Conservation (phyloP, 2,329 filamentous ascomycete species). For the Talaromyces sp. region DNA sequence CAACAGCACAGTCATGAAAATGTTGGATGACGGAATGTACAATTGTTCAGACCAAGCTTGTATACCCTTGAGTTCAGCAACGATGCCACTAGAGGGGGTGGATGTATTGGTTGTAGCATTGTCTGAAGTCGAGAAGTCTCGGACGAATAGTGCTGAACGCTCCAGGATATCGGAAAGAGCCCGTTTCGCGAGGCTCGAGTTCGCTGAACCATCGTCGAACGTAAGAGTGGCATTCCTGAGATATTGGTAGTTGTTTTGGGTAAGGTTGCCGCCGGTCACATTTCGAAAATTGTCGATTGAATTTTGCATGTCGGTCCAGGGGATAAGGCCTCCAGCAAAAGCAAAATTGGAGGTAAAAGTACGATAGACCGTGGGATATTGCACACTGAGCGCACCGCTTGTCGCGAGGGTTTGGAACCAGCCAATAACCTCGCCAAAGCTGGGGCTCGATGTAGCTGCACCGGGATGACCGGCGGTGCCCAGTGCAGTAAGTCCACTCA, state of each 20-base stretch:
- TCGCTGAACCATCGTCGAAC: constrained; percentile 60
- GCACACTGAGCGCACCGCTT: constrained; percentile 93
- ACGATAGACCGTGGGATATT: constrained; percentile 81
- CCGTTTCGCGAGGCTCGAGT: constrained; percentile 54
- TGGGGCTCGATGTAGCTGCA: constrained; percentile 69
- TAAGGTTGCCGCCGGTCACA: constrained; percentile 82
- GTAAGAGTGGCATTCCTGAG: constrained; percentile 75
- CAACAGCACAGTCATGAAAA: constrained; percentile 92
- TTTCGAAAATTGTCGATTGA: constrained; percentile 81
- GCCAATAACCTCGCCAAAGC: constrained; percentile 78
- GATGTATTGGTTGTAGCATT: constrained; percentile 41
- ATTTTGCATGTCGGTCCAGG: constrained; percentile 76
- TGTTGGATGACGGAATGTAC: constrained; percentile 81
- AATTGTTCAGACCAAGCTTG: constrained; percentile 80
- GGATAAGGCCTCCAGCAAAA: constrained; percentile 81
- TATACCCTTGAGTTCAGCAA: constrained; percentile 68
- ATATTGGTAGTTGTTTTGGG: constrained; percentile 70
- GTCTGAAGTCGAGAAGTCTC: constrained; percentile 48
- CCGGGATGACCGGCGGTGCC: constrained; percentile 61
- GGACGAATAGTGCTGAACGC: constrained; percentile 51
- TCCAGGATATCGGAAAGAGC: constrained; percentile 48
- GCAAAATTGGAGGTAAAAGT: constrained; percentile 91
- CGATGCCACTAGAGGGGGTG: constrained; percentile 41
- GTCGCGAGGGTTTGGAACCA: constrained; percentile 94
- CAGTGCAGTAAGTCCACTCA: constrained; percentile 70